Percentiles rank a stretch among this genome's conserved stretches.
Conservation (phyloP, 1,139 yeast genomes). For the Geotrichum fermentans region DNA sequence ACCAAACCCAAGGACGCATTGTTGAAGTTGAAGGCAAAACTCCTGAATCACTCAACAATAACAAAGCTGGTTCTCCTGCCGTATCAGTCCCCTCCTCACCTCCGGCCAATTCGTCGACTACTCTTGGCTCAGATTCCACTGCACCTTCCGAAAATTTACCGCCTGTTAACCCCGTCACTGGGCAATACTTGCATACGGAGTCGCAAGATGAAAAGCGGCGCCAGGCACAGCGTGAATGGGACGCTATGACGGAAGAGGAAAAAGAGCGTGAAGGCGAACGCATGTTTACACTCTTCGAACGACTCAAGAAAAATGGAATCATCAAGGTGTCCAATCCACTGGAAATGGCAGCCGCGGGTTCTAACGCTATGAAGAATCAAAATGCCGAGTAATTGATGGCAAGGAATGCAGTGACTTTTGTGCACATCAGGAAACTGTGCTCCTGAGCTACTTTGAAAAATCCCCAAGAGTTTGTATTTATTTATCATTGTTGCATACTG, state of each 20-base stretch:
- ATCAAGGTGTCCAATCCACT: constrained; percentile 44
- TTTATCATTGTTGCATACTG: too few species aligned
- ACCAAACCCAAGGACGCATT: too few species aligned
- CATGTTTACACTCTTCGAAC: constrained; percentile 47
- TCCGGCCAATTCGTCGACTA: constrained; percentile 1
- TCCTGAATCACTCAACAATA: too few species aligned
- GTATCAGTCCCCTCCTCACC: constrained; percentile 25
- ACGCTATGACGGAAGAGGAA: constrained; percentile 46
- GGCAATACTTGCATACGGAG: constrained; percentile 25
- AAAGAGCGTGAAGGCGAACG: constrained; percentile 53
- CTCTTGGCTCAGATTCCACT: background rate
- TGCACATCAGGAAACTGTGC: too few species aligned
- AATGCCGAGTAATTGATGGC: too few species aligned
- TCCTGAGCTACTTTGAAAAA: background rate
- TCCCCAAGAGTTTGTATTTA: background rate
- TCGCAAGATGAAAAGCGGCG: background rate
- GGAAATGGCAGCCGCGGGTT: constrained; percentile 19
- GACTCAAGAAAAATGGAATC: constrained; percentile 46
- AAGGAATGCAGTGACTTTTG: too few species aligned
- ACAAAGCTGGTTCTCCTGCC: too few species aligned
- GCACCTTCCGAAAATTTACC: background rate
- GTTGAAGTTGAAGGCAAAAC: too few species aligned
- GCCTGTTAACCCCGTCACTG: constrained; percentile 32
- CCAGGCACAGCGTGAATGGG: constrained; percentile 23
- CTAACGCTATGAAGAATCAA: constrained; percentile 5